Evolutionary conservation across 2,329 filamentous ascomycete genomes (phyloP).

Genomic region (Neopestalotiopsis rosae): DNA sequence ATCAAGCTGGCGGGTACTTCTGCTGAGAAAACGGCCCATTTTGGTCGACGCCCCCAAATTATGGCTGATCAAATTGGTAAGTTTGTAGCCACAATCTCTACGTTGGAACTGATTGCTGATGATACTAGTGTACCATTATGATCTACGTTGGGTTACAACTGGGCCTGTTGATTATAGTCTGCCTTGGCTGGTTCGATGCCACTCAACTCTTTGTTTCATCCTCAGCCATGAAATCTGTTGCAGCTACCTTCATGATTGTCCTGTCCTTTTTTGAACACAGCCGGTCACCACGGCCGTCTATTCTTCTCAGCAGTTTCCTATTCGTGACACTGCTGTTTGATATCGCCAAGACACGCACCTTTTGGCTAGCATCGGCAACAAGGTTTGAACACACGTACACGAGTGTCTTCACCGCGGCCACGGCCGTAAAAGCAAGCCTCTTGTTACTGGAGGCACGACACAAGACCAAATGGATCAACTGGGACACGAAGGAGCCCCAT

Average conservation of each 20-base stretch:
- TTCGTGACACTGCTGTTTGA: constrained; percentile 50
- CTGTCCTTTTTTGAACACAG: constrained; percentile 23
- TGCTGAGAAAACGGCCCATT: constrained; percentile 35
- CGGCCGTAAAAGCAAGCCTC: constrained; percentile 26
- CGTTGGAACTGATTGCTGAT: neutral
- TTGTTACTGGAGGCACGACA: constrained; percentile 28
- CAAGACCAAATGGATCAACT: constrained; percentile 25
- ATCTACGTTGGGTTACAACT: constrained; percentile 20
- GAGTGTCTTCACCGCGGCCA: constrained; percentile 23
- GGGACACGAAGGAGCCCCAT: constrained; percentile 22
- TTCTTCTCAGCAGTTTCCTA: constrained; percentile 46
- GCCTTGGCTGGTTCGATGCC: constrained; percentile 15
- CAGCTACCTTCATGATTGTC: constrained; percentile 22
- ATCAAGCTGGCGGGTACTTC: constrained; percentile 38
- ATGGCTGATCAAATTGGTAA: constrained; percentile 39
- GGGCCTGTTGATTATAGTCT: constrained; percentile 19
- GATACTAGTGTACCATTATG: constrained; percentile 22
- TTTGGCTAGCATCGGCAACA: constrained; percentile 24
- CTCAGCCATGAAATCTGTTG: constrained; percentile 13
- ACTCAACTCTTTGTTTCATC: constrained; percentile 17
- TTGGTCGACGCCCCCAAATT: constrained; percentile 42
- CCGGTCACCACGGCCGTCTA: constrained; percentile 43
- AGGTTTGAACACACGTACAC: constrained; percentile 19
- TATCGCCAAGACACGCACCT: constrained; percentile 43
- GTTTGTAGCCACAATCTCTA: constrained; percentile 5